These are phyloP conservation scores for Apophysomyces trapeziformis DNA, from an alignment of 371 early-diverging fungal species.

Conservation along the genomic window DNA sequence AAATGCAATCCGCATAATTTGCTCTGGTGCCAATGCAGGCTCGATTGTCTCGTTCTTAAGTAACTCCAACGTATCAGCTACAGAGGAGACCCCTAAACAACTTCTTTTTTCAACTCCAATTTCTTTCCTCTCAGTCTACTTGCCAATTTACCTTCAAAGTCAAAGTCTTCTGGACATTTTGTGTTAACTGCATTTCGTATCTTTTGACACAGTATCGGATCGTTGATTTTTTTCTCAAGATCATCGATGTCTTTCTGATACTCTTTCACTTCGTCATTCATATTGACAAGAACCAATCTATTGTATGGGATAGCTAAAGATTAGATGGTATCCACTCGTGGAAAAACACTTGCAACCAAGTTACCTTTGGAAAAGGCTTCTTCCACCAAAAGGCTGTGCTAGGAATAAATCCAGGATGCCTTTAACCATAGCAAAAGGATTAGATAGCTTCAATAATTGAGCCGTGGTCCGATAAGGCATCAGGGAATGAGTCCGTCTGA, in stretches of 20 bases:
- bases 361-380: conserved; percentile 65
- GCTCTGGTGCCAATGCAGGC: conserved; percentile 45
- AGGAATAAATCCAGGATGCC: conserved; percentile 66
- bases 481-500: conserved; percentile 61
- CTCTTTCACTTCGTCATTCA: conserved; percentile 56
- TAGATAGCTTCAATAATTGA: conserved; percentile 60
- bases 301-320: not conserved
- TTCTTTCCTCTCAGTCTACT: no score
- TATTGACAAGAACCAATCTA: conserved; percentile 58
- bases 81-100: not conserved
- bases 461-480: conserved; percentile 68
- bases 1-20: conserved; percentile 42
- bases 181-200: conserved; percentile 59
- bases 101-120: not conserved
- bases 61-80: conserved; percentile 37
- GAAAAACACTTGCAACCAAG: not conserved
- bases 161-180: conserved; percentile 27
- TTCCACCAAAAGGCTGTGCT: conserved; percentile 69
- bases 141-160: conserved; percentile 16
- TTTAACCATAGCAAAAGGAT: conserved; percentile 68
- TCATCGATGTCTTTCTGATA: conserved; percentile 55
- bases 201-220: conserved; percentile 57
- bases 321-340: not conserved
- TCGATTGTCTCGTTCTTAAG: conserved; percentile 48
- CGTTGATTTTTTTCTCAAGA: conserved; percentile 51